Percentiles rank a stretch among this genome's conserved stretches.
phyloP scores from a whole-genome alignment of 108 stramenopile genomes.

The Pseudonitzschia multiseries region DNA sequence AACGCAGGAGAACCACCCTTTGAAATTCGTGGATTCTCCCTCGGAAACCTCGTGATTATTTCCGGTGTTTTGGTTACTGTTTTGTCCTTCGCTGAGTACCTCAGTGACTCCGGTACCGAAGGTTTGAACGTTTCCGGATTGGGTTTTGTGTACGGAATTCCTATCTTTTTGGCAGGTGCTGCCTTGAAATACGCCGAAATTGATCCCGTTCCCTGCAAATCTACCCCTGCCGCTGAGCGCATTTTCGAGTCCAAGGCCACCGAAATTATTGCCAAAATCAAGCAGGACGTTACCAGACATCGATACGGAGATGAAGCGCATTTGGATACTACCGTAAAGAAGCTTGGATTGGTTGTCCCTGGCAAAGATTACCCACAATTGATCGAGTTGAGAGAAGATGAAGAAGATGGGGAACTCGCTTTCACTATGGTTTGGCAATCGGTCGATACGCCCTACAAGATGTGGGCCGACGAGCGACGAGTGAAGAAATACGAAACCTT shows the following conservation, averaged over 20 bases:
- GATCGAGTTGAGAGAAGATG: constrained; percentile 76
- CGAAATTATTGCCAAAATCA: constrained; percentile 87
- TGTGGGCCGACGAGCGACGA: constrained; percentile 95
- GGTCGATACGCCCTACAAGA: constrained; percentile 92
- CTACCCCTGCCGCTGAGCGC: constrained; percentile 48
- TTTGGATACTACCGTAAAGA: constrained; percentile 95
- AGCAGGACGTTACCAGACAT: constrained; percentile 97
- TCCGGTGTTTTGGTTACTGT: constrained; percentile 78
- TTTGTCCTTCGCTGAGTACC: constrained; percentile 89
- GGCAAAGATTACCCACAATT: constrained; percentile 94
- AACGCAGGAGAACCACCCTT: constrained; percentile 97
- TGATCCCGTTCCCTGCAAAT: constrained; percentile 84
- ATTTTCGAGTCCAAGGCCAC: constrained; percentile 88
- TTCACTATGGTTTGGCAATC: constrained; percentile 96
- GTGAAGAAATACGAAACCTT: constrained; percentile 91
- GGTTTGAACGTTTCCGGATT: constrained; percentile 86
- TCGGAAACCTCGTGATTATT: constrained; percentile 88
- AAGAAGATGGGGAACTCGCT: constrained; percentile 67
- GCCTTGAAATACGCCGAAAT: constrained; percentile 97
- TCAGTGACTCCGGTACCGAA: constrained; percentile 75
- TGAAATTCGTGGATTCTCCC: constrained; percentile 96
- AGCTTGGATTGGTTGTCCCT: constrained; percentile 92
- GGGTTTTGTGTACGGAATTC: constrained; percentile 98
- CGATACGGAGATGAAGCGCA: constrained; percentile 98
- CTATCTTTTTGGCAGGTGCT: constrained; percentile 90